These are phyloP conservation scores for Coemansia sp. DNA, from an alignment of 192 early-diverging fungal genomes.

Conservation along the genomic window DNA sequence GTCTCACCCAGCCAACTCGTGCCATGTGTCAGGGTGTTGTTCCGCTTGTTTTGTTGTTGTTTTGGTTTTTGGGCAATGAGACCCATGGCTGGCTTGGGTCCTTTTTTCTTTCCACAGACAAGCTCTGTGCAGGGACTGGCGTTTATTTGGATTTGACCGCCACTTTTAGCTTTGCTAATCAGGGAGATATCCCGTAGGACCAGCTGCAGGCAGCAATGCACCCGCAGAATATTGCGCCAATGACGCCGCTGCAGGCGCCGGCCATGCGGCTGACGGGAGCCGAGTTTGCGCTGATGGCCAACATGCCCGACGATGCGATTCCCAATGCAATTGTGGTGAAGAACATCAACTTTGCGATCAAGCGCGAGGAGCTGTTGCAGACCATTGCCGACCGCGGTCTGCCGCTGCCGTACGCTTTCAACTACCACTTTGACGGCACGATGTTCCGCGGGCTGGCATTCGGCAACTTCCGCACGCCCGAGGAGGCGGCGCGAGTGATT, in stretches of 20 bases:
- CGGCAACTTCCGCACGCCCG: constrained; percentile 76
- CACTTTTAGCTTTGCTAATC: not conserved
- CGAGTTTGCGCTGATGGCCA: constrained; percentile 54
- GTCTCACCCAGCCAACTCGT: not conserved
- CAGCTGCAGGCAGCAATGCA: constrained; percentile 54
- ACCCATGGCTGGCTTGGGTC: not conserved
- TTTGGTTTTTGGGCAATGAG: constrained; percentile 1
- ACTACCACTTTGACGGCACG: constrained; percentile 80
- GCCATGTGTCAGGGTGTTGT: constrained; percentile 1
- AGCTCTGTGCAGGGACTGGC: not conserved
- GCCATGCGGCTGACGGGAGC: constrained; percentile 43
- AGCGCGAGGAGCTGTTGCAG: constrained; percentile 71
- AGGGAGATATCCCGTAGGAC: constrained; percentile 34
- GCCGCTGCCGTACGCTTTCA: constrained; percentile 76
- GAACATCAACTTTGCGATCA: constrained; percentile 79
- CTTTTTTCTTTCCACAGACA: too few species aligned
- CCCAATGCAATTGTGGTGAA: constrained; percentile 80
- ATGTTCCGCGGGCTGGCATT: constrained; percentile 79
- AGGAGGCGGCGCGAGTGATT: constrained; percentile 72
- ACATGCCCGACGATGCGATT: constrained; percentile 61
- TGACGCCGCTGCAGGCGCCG: constrained; percentile 43
- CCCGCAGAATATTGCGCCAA: constrained; percentile 44
- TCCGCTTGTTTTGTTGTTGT: constrained; percentile 4
- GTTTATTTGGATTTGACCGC: constrained; percentile 2
- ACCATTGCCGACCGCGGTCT: constrained; percentile 69